Evolutionary conservation across 2,329 filamentous ascomycete genomes (phyloP).

Genomic region (Teratosphaeria pseudoeucalypti): DNA sequence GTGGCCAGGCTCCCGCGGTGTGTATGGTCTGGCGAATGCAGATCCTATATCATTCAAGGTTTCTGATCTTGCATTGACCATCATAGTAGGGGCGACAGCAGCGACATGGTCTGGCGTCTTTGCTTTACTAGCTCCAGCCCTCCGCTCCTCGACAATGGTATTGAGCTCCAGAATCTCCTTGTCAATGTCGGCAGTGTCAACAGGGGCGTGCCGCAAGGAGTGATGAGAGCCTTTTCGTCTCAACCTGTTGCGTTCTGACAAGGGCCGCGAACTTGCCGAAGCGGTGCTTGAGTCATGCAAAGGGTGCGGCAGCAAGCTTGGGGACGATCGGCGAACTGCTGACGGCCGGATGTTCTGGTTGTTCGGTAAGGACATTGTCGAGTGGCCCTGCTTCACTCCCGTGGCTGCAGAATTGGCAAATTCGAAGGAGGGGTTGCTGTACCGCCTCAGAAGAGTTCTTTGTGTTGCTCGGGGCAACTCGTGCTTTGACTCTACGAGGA

Average conservation of each 20-base stretch:
- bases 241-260: conserved; percentile 24
- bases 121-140: conserved; percentile 23
- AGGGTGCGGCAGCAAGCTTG: conserved; percentile 26
- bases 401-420: neutral
- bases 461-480: conserved; percentile 5
- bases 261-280: conserved; percentile 7
- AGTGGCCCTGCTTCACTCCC: neutral
- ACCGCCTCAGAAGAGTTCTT: neutral
- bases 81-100: conserved; percentile 36
- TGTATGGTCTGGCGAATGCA: conserved; percentile 33
- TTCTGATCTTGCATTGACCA: conserved; percentile 36
- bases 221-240: conserved; percentile 22
- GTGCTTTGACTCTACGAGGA: conserved; percentile 1
- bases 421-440: neutral
- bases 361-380: neutral
- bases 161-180: conserved; percentile 39
- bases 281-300: conserved; percentile 12
- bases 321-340: conserved; percentile 14
- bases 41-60: conserved; percentile 40
- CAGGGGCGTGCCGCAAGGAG: conserved; percentile 6
- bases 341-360: conserved; percentile 1
- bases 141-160: conserved; percentile 38
- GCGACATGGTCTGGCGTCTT: conserved; percentile 29
- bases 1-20: conserved; percentile 6
- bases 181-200: conserved; percentile 31